These are phyloP conservation scores for Wickerhamomyces pijperi DNA, from an alignment of 805 yeast species.

Conservation along the genomic window DNA sequence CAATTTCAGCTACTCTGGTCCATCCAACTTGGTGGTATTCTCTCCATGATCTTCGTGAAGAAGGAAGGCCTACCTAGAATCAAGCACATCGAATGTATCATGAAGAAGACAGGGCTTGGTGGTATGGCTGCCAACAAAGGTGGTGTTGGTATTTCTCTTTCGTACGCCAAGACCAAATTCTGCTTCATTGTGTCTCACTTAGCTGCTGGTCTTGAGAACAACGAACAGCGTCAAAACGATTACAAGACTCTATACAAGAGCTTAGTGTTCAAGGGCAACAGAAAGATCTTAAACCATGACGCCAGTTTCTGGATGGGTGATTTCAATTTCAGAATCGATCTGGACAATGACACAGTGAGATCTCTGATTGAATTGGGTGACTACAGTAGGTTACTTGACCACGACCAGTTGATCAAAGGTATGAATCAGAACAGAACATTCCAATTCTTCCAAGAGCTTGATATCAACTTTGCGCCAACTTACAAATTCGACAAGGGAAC, in stretches of 20 bases:
- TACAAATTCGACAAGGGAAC: slow-evolving; percentile 91
- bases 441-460: slow-evolving; percentile 74
- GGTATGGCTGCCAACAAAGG: slow-evolving; percentile 84
- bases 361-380: slow-evolving; percentile 35
- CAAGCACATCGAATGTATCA: slow-evolving; percentile 54
- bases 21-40: slow-evolving; percentile 80
- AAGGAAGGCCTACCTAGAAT: slow-evolving; percentile 40
- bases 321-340: slow-evolving; percentile 72
- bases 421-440: slow-evolving; percentile 68
- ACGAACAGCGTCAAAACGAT: slow-evolving; percentile 78
- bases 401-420: slow-evolving; percentile 73
- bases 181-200: slow-evolving; percentile 81
- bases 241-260: slow-evolving; percentile 70
- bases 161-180: slow-evolving; percentile 53
- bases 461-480: slow-evolving; percentile 77
- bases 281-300: slow-evolving; percentile 66
- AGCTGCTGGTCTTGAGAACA: slow-evolving; percentile 83
- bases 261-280: slow-evolving; percentile 46
- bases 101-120: slow-evolving; percentile 87
- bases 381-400: slow-evolving; percentile 42
- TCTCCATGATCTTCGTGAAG: slow-evolving; percentile 56
- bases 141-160: slow-evolving; percentile 61
- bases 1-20: slow-evolving; percentile 53
- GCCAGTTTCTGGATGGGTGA: slow-evolving; percentile 88
- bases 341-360: slow-evolving; percentile 64